These are phyloP conservation scores for Harringtonia aguacate DNA, from an alignment of 2,329 filamentous ascomycete species.

Conservation along the genomic window DNA sequence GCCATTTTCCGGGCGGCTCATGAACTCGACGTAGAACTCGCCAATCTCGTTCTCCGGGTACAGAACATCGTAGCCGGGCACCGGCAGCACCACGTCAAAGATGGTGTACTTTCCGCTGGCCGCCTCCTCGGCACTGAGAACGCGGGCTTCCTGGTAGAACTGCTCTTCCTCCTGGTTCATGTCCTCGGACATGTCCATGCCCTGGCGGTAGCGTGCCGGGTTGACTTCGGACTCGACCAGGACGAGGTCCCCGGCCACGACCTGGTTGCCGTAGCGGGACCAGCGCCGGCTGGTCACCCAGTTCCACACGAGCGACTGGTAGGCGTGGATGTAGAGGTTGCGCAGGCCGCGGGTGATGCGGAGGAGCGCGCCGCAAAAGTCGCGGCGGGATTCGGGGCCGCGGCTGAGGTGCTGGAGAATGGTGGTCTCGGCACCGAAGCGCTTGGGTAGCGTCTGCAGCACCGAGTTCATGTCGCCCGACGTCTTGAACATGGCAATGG, in stretches of 20 bases:
- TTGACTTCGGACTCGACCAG: conserved; percentile 33
- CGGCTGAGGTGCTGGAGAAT: conserved; percentile 68
- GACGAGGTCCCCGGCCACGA: conserved; percentile 79
- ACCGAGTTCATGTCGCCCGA: conserved; percentile 49
- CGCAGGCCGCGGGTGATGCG: conserved; percentile 72
- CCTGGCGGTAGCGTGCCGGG: conserved; percentile 25
- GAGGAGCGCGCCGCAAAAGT: conserved; percentile 73
- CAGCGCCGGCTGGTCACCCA: conserved; percentile 71
- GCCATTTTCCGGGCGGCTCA: conserved; percentile 70
- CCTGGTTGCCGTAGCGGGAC: conserved; percentile 59
- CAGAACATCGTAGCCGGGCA: conserved; percentile 81
- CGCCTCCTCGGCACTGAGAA: conserved; percentile 68
- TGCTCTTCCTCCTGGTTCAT: conserved; percentile 31
- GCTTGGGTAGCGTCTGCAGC: conserved; percentile 59
- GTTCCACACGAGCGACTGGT: conserved; percentile 95
- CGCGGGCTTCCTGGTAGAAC: conserved; percentile 47
- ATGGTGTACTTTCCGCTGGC: conserved; percentile 66
- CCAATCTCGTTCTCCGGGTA: conserved; percentile 80
- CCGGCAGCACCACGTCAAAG: conserved; percentile 81
- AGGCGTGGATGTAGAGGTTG: conserved; percentile 94
- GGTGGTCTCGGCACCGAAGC: conserved; percentile 69
- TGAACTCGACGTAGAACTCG: conserved; percentile 77
- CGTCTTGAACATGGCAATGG: conserved; percentile 62
- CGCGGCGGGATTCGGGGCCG: conserved; percentile 39
- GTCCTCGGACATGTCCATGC: conserved; percentile 55